These are phyloP conservation scores for Paraphoma chrysanthemicola DNA, from an alignment of 2,329 filamentous ascomycete species.

Conservation along the genomic window DNA sequence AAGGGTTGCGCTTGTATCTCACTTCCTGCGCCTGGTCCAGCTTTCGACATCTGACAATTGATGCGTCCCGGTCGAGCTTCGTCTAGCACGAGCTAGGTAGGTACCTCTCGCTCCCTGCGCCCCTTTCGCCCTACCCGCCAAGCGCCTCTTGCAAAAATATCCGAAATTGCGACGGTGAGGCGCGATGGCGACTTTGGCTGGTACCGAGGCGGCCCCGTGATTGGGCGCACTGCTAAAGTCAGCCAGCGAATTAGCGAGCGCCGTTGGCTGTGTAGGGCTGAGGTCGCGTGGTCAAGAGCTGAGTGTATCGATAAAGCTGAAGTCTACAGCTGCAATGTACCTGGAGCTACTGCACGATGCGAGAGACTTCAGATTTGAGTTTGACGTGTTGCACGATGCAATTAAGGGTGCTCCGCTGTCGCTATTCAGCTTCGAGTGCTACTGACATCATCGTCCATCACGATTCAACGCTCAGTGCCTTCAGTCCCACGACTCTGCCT, in stretches of 20 bases:
- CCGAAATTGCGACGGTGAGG: slow-evolving; percentile 18
- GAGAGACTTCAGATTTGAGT: background rate
- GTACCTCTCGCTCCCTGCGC: background rate
- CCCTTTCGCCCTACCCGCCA: slow-evolving; percentile 7
- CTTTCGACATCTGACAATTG: too few relatives aligned
- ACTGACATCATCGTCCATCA: slow-evolving; percentile 12
- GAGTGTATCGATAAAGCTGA: slow-evolving; percentile 3
- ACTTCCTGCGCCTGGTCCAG: too few relatives aligned
- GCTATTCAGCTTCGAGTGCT: too few relatives aligned
- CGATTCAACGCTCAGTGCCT: slow-evolving; percentile 77
- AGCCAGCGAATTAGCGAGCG: slow-evolving; percentile 5
- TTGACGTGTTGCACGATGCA: background rate
- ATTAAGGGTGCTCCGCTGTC: too few relatives aligned
- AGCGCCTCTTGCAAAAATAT: slow-evolving; percentile 6
- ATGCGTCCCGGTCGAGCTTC: too few relatives aligned
- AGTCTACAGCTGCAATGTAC: background rate
- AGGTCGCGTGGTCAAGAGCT: background rate
- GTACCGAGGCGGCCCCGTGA: slow-evolving; percentile 13
- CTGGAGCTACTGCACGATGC: background rate
- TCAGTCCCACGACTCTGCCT: slow-evolving; percentile 75
- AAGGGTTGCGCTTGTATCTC: too few relatives aligned
- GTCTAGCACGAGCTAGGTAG: too few relatives aligned
- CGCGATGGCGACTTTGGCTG: slow-evolving; percentile 7
- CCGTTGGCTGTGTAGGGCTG: slow-evolving; percentile 3
- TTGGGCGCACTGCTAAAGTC: slow-evolving; percentile 5